phyloP scores from a whole-genome alignment of 495 filamentous ascomycete species.

The Parachaetomium inaequale region DNA sequence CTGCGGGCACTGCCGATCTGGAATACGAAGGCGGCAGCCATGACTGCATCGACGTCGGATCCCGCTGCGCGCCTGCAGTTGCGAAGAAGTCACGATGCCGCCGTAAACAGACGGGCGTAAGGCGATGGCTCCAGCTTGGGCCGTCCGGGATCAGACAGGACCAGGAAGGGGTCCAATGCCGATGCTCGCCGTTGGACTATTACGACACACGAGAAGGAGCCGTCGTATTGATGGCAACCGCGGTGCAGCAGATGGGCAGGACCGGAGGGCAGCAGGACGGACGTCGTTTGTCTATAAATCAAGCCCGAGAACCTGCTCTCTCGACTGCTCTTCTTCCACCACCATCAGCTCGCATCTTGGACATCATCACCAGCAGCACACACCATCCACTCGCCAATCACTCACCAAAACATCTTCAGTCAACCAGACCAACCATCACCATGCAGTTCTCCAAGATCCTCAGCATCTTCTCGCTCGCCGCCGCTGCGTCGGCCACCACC shows the following conservation, averaged over 20 bases:
- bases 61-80: not conserved
- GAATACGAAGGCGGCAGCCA: slow-evolving; percentile 1
- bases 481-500: slow-evolving; percentile 36
- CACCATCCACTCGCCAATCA: not conserved
- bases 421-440: slow-evolving; percentile 25
- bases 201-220: slow-evolving; percentile 3
- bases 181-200: not conserved
- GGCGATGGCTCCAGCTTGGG: not conserved
- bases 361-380: not conserved
- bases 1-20: not conserved
- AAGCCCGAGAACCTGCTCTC: not conserved
- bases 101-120: not conserved
- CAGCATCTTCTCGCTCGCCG: slow-evolving; percentile 36
- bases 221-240: not conserved
- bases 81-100: slow-evolving; percentile 1
- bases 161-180: not conserved
- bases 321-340: not conserved
- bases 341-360: not conserved
- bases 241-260: not conserved
- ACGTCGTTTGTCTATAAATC: not conserved
- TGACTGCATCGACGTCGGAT: not conserved
- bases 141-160: not conserved
- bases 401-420: not conserved
- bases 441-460: slow-evolving; percentile 52
- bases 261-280: not conserved